Conservation (phyloP, 768 basidiomycete species). For the Filobasidium floriforme region DNA sequence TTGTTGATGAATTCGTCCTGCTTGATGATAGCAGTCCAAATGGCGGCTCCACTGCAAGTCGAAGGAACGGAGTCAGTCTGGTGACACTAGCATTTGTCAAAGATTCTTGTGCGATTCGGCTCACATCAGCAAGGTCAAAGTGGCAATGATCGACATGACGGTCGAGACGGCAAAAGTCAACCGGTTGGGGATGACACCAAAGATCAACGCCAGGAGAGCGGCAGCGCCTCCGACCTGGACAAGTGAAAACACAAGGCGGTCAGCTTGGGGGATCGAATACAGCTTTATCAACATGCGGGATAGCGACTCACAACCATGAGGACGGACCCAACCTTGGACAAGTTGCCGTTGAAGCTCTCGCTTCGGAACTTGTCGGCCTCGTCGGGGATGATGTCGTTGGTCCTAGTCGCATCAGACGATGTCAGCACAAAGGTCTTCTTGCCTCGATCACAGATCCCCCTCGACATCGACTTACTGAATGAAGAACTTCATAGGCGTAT, state of each 20-base stretch:
- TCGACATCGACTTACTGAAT: slow-evolving; percentile 13
- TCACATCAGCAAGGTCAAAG: slow-evolving; percentile 23
- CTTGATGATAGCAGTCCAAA: slow-evolving; percentile 40
- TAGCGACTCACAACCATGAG: slow-evolving; percentile 36
- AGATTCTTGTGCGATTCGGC: background rate
- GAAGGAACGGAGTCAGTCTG: slow-evolving; percentile 25
- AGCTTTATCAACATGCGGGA: background rate
- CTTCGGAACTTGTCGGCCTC: slow-evolving; percentile 28
- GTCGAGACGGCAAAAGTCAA: slow-evolving; percentile 37
- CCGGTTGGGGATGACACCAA: slow-evolving; percentile 34
- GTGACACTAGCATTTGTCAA: background rate
- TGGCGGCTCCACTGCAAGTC: slow-evolving; percentile 36
- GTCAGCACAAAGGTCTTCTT: background rate
- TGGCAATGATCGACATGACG: slow-evolving; percentile 25
- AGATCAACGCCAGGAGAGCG: slow-evolving; percentile 33
- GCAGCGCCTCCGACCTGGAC: slow-evolving; percentile 33
- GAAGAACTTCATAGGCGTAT: slow-evolving; percentile 32
- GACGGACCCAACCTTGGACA: slow-evolving; percentile 31
- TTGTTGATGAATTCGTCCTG: slow-evolving; percentile 34
- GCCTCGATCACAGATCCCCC: background rate
- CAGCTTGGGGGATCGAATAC: background rate
- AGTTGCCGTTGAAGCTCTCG: slow-evolving; percentile 30
- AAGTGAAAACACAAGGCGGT: background rate
- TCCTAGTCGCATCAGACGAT: slow-evolving; percentile 7
- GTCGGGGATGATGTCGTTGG: slow-evolving; percentile 29